Evolutionary conservation across 257 asterid species (phyloP), one percentile per base, ranked within the genome.

Genomic region (Linderniella brevidens): DNA sequence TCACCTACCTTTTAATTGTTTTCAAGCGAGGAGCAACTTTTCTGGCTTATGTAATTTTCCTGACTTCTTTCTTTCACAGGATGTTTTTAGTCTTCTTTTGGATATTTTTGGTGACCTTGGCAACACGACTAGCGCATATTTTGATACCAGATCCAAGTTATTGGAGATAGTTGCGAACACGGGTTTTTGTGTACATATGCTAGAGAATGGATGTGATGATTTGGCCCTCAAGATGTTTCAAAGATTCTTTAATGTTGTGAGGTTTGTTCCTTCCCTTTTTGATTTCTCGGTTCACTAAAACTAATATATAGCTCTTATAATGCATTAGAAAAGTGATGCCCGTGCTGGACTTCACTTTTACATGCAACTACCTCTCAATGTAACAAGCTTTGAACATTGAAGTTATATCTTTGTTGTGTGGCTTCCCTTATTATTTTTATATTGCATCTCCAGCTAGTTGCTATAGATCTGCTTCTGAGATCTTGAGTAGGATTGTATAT

Each of bases 191-290:
- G 61, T 81, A 76, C 67, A 64, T 44, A 81, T 81, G 94, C 74
- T 86, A 54, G 86, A 82, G 57, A 69, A 63, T 59, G 92, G 90
- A 46, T 76, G 92, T 46, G 76, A 82, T 48, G 94, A 77, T 69
- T 68, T 86, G 68, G 69, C 69, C 61, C 64, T 76, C 47, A 74
- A 75, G 73, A 64, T 86, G 92, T 77, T 86, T 70, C 71, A 64
- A 60, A 57, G 39, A 65, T 77, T 86, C 61, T 86, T 86, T 52
- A 59, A 64, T 43, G 77, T 79, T 56, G 72, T 66, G 60, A 77
- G 96, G 96, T 86, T 66, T 63, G 58, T 37, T 14, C 67, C 32
- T 59, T 55, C 52, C 52, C 61, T 40, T 38, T 18, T 49, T 9
- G 19, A 17, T 19, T 20, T 48, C 17, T 13, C 52, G 48, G 35